Percentiles rank a stretch among this genome's conserved stretches.
Conservation (phyloP, 208 protist genomes). For the Leishmania amazonensis region DNA sequence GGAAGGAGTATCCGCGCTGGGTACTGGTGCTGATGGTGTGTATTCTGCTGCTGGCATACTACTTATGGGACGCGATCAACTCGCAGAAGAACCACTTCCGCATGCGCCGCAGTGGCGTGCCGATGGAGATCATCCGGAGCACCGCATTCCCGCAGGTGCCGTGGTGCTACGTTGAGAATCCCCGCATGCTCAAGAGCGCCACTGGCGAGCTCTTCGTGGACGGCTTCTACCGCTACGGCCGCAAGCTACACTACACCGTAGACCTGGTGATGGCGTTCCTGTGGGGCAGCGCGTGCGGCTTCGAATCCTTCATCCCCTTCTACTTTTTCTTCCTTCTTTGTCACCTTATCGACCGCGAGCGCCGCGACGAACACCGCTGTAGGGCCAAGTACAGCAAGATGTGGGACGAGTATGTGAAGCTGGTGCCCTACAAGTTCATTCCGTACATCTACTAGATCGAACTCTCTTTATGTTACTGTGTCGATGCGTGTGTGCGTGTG, state of each 20-base stretch:
- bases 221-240: conserved; percentile 92
- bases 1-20: conserved; percentile 51
- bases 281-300: conserved; percentile 93
- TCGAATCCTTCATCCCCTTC: conserved; percentile 92
- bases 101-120: conserved; percentile 80
- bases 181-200: conserved; percentile 86
- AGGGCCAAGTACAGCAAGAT: conserved; percentile 93
- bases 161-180: conserved; percentile 91
- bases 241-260: conserved; percentile 96
- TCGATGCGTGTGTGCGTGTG: no score
- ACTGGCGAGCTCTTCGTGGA: conserved; percentile 91
- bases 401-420: conserved; percentile 94
- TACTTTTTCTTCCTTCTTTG: conserved; percentile 95
- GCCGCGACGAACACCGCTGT: conserved; percentile 89
- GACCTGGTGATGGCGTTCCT: conserved; percentile 93
- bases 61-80: conserved; percentile 94
- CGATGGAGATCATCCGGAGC: conserved; percentile 66
- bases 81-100: conserved; percentile 95
- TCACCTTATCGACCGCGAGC: conserved; percentile 90
- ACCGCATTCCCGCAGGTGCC: conserved; percentile 94
- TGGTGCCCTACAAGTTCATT: conserved; percentile 96
- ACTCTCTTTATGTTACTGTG: not conserved
- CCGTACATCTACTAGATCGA: conserved; percentile 91
- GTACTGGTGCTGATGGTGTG: conserved; percentile 77
- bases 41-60: conserved; percentile 84